Base-by-base conservation (phyloP, 192 early-diverging fungal genomes). In the Coemansia sp. region DNA sequence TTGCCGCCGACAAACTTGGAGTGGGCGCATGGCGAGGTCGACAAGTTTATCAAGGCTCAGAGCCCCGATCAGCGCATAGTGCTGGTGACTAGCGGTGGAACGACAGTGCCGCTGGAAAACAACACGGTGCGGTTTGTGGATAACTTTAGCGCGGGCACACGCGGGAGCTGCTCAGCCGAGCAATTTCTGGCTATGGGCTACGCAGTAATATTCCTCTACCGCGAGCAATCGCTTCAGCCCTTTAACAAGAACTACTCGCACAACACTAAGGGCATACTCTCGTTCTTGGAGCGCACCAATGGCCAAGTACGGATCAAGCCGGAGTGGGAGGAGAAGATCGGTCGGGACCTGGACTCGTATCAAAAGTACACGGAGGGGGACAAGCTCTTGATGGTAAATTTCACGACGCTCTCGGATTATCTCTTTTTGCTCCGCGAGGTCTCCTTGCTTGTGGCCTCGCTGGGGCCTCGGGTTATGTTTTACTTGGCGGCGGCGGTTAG, bases 111-210 rank as follows among this genome's bases (percentile, higher is more conserved):
- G 9, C 82, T 98, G 11, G 95, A 99, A 69, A 89, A 89, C 64
- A 88, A 97, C 71, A 99, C 96, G 3, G 97, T 99, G 46, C 90
- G 97, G 36, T 99, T 99, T 79, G 89, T 99, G 59, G 97, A 99
- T 83, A 99, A 99, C 75, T 99, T 99, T 70, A 92, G 90, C 46
- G 94, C 92, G 5, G 97, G 97, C 13, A 98, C 92, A 10, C 90
- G 97, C 50, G 97, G 97, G 23, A 91, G 96, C 5, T 87, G 89
- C 5, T 97, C 95, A 20, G 94, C 96, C n/a, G 97, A 99, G 74
- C 92, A 94, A 86, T 91, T 92, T 85, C 61, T 93, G 45, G 83
- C 91, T 28, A 70, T 82, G 3, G 95, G 94, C 2, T 99, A 99
- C 71, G 95, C 94, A 0, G 95, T 97, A 8, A 93, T 99, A 31